Percentiles rank a stretch among this genome's conserved stretches.
These are phyloP conservation scores for Geosiphon pyriformis DNA, from an alignment of 192 early-diverging fungal genomes.

Conservation along the genomic window DNA sequence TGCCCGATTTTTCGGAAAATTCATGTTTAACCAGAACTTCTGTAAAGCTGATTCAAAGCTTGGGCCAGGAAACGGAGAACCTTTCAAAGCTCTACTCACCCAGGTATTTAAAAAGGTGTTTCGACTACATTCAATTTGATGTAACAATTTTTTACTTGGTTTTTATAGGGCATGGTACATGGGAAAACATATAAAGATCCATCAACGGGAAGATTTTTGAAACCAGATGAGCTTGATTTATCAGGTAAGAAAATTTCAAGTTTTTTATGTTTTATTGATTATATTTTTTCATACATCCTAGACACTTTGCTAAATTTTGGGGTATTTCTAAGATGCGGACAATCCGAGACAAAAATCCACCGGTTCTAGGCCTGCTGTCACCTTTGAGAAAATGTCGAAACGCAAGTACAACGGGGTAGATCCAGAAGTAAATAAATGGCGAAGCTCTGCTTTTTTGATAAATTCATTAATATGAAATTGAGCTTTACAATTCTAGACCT, in stretches of 20 bases:
- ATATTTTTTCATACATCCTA: too few species aligned
- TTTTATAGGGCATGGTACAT: constrained; percentile 82
- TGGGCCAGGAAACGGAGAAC: constrained; percentile 64
- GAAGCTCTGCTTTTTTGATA: background rate
- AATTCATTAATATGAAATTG: background rate
- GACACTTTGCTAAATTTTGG: too few species aligned
- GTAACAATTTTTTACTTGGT: background rate
- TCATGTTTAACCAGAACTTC: constrained; percentile 58
- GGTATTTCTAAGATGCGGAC: constrained; percentile 29
- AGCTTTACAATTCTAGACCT: constrained; percentile 26
- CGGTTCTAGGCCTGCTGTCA: constrained; percentile 47
- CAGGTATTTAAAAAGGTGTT: constrained; percentile 42
- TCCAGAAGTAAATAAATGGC: constrained; percentile 51
- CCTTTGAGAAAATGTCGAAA: constrained; percentile 96
- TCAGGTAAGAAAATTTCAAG: constrained; percentile 32
- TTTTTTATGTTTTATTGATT: too few species aligned
- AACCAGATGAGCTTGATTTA: constrained; percentile 64
- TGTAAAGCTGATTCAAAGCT: constrained; percentile 35
- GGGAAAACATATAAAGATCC: constrained; percentile 80
- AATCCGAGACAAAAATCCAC: constrained; percentile 57
- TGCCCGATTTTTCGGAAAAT: constrained; percentile 85
- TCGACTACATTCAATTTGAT: background rate
- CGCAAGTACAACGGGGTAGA: constrained; percentile 94
- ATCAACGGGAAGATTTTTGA: constrained; percentile 65
- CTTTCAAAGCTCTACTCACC: constrained; percentile 78